A percentile compares a stretch with the other conserved stretches of the same genome.
Conservation (phyloP, 306 rosid species). For the Macrotyloma uniflorum region DNA sequence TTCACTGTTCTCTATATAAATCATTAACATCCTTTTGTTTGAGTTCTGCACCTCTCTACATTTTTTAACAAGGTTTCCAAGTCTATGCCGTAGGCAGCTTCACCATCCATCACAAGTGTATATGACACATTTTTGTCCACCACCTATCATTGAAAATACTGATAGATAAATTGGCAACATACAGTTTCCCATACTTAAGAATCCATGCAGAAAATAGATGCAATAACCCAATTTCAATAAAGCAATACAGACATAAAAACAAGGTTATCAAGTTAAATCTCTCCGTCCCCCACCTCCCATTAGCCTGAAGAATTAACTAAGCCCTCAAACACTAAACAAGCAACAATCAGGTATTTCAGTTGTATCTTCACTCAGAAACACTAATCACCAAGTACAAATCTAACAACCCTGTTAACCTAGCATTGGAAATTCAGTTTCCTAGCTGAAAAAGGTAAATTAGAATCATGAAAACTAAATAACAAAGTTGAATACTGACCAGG, state of each 20-base stretch:
- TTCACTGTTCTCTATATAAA: neutral
- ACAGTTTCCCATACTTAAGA: constrained; percentile 1
- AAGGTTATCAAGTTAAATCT: neutral
- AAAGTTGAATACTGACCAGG: constrained; percentile 62
- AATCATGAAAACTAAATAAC: neutral
- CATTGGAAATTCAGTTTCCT: neutral
- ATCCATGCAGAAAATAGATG: neutral
- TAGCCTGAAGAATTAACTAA: neutral
- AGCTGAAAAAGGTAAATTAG: neutral
- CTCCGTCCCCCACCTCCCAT: neutral
- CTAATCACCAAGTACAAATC: neutral
- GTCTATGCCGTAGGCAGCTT: neutral
- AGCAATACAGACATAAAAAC: neutral
- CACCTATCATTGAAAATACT: neutral
- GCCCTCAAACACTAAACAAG: neutral
- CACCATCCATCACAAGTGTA: neutral
- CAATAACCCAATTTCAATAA: constrained; percentile 27
- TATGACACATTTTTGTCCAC: neutral
- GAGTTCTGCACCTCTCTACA: neutral
- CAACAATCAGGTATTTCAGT: constrained; percentile 4
- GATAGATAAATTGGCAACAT: neutral
- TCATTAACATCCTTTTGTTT: neutral
- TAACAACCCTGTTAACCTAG: neutral
- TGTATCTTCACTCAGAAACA: neutral
- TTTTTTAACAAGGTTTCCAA: neutral